phyloP scores from a whole-genome alignment of 176 grass and related monocot genomes.

The Oropetium thomaeum region DNA sequence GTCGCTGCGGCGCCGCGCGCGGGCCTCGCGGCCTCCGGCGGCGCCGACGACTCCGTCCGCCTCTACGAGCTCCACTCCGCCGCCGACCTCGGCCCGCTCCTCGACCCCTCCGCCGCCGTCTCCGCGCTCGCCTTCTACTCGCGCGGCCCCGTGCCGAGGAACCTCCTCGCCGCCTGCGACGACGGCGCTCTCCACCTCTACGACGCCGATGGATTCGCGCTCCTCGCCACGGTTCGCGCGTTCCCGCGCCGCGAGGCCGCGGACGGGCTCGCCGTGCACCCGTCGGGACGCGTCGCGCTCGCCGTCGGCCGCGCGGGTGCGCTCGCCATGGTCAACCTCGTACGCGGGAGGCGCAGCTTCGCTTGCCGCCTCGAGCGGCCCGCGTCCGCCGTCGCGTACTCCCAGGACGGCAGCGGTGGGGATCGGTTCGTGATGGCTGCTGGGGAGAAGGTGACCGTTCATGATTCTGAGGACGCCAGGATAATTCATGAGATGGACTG shows the following conservation, averaged over 20 bases:
- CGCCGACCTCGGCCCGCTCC: conserved; percentile 67
- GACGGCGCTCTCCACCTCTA: conserved; percentile 76
- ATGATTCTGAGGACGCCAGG: conserved; percentile 75
- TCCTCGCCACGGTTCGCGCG: conserved; percentile 47
- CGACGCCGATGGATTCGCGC: conserved; percentile 76
- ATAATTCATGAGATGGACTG: conserved; percentile 68
- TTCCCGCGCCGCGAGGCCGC: conserved; percentile 39
- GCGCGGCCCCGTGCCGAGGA: conserved; percentile 60
- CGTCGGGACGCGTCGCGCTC: conserved; percentile 63
- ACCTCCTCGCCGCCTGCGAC: conserved; percentile 83
- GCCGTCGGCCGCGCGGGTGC: conserved; percentile 56
- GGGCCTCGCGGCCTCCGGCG: conserved; percentile 53
- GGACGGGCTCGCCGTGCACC: conserved; percentile 62
- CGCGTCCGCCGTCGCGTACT: conserved; percentile 51
- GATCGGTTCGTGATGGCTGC: conserved; percentile 56
- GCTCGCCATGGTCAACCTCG: conserved; percentile 73
- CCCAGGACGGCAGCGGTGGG: conserved; percentile 10
- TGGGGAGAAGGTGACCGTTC: conserved; percentile 57
- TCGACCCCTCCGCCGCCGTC: conserved; percentile 69
- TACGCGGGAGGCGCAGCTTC: conserved; percentile 68
- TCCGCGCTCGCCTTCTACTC: conserved; percentile 82
- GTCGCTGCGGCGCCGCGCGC: conserved; percentile 43
- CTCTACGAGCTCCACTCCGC: conserved; percentile 76
- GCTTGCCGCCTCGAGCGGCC: conserved; percentile 63
- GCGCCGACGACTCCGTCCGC: conserved; percentile 68